Base-by-base conservation (phyloP, 2,329 filamentous ascomycete genomes). In the Endoconidiophora polonica region DNA sequence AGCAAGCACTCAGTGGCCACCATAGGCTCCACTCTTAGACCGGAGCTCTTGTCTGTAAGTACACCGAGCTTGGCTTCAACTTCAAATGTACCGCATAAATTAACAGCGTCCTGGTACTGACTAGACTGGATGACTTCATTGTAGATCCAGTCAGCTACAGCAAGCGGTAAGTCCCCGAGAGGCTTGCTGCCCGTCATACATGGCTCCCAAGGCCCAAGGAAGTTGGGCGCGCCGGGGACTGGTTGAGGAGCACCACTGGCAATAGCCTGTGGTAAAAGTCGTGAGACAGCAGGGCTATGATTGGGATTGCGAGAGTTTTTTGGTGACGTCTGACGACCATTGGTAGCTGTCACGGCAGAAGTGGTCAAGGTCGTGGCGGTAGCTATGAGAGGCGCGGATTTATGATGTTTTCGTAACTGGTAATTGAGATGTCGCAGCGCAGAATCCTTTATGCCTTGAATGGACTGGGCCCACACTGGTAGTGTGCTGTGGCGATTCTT, bases 31-130 rank as follows among this genome's bases (percentile, higher is more conserved):
- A 88, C 67, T n/a, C 86, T 74, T 44, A 79, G 71, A 51, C 81
- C 76, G 5, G 77, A 83, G 54, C 81, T 75, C 59, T 77, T 79
- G 61, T 86, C 80, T 52, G 90, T 76, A 12, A 96, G 71, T 23
- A 79, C 81, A 16, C 91, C 91, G 44, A 96, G 70, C 63, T 96
- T 96, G 7, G 87, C 91, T 66, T 98, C 91, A 49, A 98, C 84
- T 64, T 98, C 91, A 48, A 95, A 79, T 54, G 86, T 75, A 12
- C 87, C 81, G 5, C 77, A 78, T 14, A 75, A 72, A 47, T 74
- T 73, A 14, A 68, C 64, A 18, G 83, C 74, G 56, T 83, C 77
- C 29, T 72, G 72, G 37, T 79, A 70, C 56, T 84, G 77, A n/a
- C 74, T 69, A 54, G 79, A 77, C 47, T 72, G 68, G 5, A 91